Evolutionary conservation across 1,284 basidiomycete genomes (phyloP).

Genomic region (Pterulicium gracile): DNA sequence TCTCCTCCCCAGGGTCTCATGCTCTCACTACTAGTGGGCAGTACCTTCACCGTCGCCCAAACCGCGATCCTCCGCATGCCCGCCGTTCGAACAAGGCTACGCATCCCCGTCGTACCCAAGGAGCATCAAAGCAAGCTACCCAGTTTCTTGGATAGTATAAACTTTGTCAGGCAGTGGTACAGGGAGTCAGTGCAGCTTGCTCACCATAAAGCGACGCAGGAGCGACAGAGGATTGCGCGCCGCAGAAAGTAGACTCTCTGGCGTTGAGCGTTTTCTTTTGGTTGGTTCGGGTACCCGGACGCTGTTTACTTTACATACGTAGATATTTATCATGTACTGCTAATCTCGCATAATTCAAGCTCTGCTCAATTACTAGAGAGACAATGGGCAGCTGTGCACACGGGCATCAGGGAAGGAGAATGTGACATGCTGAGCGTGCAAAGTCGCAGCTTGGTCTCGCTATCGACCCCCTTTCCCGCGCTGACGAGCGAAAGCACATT

Average conservation of each 20-base stretch:
- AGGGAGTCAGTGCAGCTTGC: slow-evolving; percentile 16
- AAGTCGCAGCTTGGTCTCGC: too few relatives aligned
- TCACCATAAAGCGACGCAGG: slow-evolving; percentile 7
- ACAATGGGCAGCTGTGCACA: too few relatives aligned
- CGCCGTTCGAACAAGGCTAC: slow-evolving; percentile 31
- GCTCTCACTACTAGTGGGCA: slow-evolving; percentile 46
- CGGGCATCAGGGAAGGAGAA: too few relatives aligned
- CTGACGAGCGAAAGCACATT: too few relatives aligned
- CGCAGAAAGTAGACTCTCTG: slow-evolving; percentile 3
- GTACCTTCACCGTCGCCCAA: slow-evolving; percentile 32
- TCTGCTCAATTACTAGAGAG: too few relatives aligned
- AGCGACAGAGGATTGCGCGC: slow-evolving; percentile 5
- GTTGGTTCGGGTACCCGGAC: too few relatives aligned
- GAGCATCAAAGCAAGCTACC: slow-evolving; percentile 20
- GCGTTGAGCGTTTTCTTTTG: too few relatives aligned
- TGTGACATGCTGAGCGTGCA: too few relatives aligned
- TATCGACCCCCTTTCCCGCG: too few relatives aligned
- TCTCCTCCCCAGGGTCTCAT: slow-evolving; percentile 40
- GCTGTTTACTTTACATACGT: too few relatives aligned
- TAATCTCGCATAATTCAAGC: too few relatives aligned
- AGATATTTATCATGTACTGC: too few relatives aligned
- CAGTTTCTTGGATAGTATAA: slow-evolving; percentile 15
- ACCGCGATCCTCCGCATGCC: slow-evolving; percentile 35
- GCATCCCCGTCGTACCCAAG: slow-evolving; percentile 33
- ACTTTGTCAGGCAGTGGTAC: slow-evolving; percentile 16